Percentiles rank a stretch among this genome's conserved stretches.
Evolutionary conservation across 805 yeast genomes (phyloP).

Genomic region (Peterozyma toletana): DNA sequence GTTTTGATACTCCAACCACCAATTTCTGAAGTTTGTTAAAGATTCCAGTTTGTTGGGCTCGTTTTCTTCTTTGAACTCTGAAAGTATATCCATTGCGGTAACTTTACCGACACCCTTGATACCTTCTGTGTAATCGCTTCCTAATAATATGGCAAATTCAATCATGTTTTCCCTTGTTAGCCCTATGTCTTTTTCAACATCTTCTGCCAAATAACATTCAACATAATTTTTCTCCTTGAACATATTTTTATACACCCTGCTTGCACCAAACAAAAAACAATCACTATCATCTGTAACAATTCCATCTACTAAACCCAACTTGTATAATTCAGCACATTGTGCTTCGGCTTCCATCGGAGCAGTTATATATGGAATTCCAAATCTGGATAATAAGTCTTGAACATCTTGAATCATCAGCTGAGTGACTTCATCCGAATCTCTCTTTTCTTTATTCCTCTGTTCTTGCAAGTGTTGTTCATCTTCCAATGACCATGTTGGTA

Average conservation of each 20-base stretch:
- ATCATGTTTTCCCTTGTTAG: conserved; percentile 59
- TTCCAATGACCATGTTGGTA: conserved; percentile 23
- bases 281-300: conserved; percentile 97
- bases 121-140: conserved; percentile 95
- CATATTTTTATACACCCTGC: conserved; percentile 79
- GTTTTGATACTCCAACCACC: conserved; percentile 49
- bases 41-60: conserved; percentile 8
- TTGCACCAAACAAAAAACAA: conserved; percentile 90
- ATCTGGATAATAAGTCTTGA: conserved; percentile 76
- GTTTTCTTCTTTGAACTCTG: conserved; percentile 53
- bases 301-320: conserved; percentile 81
- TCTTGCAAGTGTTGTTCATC: conserved; percentile 48
- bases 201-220: conserved; percentile 64
- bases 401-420: conserved; percentile 82
- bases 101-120: conserved; percentile 93
- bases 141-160: conserved; percentile 75
- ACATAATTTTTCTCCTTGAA: conserved; percentile 90
- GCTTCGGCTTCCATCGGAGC: conserved; percentile 99
- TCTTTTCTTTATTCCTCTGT: conserved; percentile 55
- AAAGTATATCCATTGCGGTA: conserved; percentile 79
- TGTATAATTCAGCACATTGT: conserved; percentile 79
- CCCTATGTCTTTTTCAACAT: conserved; percentile 58
- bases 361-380: conserved; percentile 91
- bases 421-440: conserved; percentile 92
- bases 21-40: conserved; percentile 33